Evolutionary conservation across 1,284 basidiomycete genomes (phyloP).

Genomic region (Inonotus hispidus): DNA sequence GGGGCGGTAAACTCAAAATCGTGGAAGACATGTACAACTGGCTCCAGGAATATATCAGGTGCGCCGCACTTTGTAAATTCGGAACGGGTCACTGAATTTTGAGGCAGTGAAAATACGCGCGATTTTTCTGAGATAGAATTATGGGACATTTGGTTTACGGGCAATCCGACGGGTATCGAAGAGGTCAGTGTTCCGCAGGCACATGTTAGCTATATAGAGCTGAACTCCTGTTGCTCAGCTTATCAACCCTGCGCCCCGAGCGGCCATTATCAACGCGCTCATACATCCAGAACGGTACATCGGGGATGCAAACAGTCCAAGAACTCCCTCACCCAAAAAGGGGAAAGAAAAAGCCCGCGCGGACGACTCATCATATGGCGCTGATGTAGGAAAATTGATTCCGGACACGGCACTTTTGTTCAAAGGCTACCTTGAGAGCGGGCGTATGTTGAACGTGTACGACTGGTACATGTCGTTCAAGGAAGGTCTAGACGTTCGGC

Average conservation of each 20-base stretch:
- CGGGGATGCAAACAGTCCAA: conserved; percentile 20
- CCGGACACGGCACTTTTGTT: conserved; percentile 75
- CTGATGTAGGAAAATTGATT: conserved; percentile 33
- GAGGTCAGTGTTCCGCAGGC: conserved; percentile 40
- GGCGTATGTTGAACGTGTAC: conserved; percentile 73
- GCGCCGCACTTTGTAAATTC: conserved; percentile 18
- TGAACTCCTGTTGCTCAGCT: conserved; percentile 34
- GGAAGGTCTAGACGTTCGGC: conserved; percentile 50
- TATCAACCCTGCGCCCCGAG: conserved; percentile 62
- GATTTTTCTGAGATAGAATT: conserved; percentile 46
- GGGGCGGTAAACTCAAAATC: conserved; percentile 4
- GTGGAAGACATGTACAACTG: conserved; percentile 35
- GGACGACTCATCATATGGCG: conserved; percentile 21
- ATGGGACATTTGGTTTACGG: conserved; percentile 72
- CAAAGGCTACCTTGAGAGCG: conserved; percentile 65
- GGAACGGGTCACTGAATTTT: not conserved
- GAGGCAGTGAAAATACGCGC: conserved; percentile 35
- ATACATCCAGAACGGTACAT: conserved; percentile 51
- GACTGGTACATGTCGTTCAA: conserved; percentile 77
- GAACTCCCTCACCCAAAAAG: not conserved
- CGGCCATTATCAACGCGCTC: conserved; percentile 54
- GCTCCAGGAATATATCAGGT: conserved; percentile 50
- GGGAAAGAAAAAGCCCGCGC: not conserved
- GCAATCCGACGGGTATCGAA: conserved; percentile 52
- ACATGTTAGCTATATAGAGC: not conserved